Evolutionary conservation across 2,329 filamentous ascomycete genomes (phyloP).

Genomic region (Apiospora sp.): DNA sequence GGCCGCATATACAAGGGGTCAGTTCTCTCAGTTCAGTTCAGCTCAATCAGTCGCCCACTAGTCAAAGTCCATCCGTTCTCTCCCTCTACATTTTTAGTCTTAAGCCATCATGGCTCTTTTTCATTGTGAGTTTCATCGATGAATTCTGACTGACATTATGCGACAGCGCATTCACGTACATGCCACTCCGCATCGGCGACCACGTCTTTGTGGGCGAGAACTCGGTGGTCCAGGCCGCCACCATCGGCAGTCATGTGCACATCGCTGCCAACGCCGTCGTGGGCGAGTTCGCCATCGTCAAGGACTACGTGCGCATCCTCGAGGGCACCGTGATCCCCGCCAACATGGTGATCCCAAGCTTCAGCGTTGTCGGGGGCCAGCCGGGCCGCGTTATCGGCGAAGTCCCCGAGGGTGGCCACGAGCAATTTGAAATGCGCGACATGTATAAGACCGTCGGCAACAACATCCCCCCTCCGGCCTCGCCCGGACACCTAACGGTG

Average conservation of each 20-base stretch:
- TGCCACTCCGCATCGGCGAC: conserved; percentile 91
- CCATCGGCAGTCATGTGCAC: conserved; percentile 84
- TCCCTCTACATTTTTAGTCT: not conserved
- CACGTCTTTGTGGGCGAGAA: conserved; percentile 87
- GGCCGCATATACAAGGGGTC: conserved; percentile 81
- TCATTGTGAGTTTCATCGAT: conserved; percentile 26
- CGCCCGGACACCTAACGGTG: not conserved
- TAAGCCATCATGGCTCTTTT: not conserved
- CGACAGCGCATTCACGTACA: conserved; percentile 72
- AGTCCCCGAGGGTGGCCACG: conserved; percentile 74
- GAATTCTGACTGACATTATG: conserved; percentile 32
- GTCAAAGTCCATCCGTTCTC: not conserved
- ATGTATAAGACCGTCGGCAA: conserved; percentile 72
- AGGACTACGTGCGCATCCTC: conserved; percentile 89
- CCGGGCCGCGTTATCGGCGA: conserved; percentile 85
- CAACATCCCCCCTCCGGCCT: conserved; percentile 40
- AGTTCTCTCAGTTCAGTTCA: conserved; percentile 27
- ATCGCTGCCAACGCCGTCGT: conserved; percentile 81
- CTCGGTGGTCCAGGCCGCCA: conserved; percentile 82
- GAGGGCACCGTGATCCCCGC: conserved; percentile 85
- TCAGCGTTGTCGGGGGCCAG: conserved; percentile 86
- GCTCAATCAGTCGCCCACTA: not conserved
- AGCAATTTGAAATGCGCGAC: conserved; percentile 70
- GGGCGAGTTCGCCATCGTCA: conserved; percentile 88
- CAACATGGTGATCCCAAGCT: conserved; percentile 92